Base-by-base conservation (phyloP, 208 protist species). In the Kentomonas sorsogonicus region DNA sequence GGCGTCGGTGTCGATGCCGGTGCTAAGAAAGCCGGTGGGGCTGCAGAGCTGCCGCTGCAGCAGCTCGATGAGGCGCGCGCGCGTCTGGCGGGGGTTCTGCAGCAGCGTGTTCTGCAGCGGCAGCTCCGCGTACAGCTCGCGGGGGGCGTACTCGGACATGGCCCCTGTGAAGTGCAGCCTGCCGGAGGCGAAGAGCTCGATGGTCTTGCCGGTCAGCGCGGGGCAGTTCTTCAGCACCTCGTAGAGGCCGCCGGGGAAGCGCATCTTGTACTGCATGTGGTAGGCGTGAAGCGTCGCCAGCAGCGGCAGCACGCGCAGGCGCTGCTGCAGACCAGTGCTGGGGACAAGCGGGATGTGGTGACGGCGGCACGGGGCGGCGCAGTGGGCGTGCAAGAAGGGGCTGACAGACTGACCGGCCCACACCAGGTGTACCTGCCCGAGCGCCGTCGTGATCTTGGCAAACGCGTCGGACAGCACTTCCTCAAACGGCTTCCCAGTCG, bases 11-110 rank as follows among this genome's bases (percentile, higher is more conserved):
- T 93, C 86, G 13, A 93, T 63, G 55, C 72, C 76, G 2, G 78
- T 83, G 60, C 34, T 79, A 3, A 93, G 75, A 67, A 78, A 89
- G 2, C 86, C 81, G 1, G 72, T 88, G 11, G 79, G 68, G 55
- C 79, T 93, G 70, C 86, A 74, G 44, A 93, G 70, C 67, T 93
- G 86, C 13, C 79, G 72, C 43, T 93, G 86, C 40, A 93, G 70
- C 23, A 93, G 72, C 65, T 89, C 77, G 13, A 93, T 79, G 23
- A 93, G 69, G n/a, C 86, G 78, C 25, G 67, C 56, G 38, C 86
- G 86, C 2, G 69, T 70, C 27, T 72, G 68, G 20, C 76, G 82
- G 22, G 78, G 77, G 60, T 89, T 63, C 22, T 68, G 66, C 46
- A 93, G 59, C 18, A 93, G 74, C 27, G 66, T 55, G 34, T 85